A percentile compares a stretch with the other conserved stretches of the same genome.
phyloP scores from a whole-genome alignment of 257 asterid species.

The Petunia axillaris region DNA sequence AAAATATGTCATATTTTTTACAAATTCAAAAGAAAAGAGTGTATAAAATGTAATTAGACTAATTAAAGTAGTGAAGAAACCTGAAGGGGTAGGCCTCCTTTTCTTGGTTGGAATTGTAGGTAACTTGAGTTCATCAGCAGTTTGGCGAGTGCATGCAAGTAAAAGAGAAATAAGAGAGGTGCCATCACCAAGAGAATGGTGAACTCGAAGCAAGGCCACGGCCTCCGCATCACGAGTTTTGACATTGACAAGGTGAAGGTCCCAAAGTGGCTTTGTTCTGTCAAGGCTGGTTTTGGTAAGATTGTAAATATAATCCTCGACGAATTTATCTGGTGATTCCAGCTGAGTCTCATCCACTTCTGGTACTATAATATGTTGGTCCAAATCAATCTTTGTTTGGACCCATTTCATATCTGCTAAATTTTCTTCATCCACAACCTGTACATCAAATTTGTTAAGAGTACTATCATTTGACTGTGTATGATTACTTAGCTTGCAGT shows the following conservation, averaged over 20 bases:
- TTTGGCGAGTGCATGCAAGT: conserved; percentile 28
- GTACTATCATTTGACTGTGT: no score
- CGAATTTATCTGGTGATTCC: conserved; percentile 21
- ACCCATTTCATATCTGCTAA: conserved; percentile 43
- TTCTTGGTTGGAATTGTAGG: conserved; percentile 32
- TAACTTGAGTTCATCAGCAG: neutral
- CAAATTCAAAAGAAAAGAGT: no score
- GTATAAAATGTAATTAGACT: no score
- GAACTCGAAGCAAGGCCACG: conserved; percentile 12
- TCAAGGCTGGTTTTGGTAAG: conserved; percentile 22
- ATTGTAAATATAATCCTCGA: conserved; percentile 16
- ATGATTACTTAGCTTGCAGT: no score
- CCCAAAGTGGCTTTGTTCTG: conserved; percentile 28
- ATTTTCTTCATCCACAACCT: conserved; percentile 41
- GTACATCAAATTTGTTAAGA: neutral
- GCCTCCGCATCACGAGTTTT: conserved; percentile 23
- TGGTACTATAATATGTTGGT: conserved; percentile 34
- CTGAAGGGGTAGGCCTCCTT: conserved; percentile 9
- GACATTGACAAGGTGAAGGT: conserved; percentile 22
- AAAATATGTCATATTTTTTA: no score
- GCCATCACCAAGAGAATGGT: conserved; percentile 34
- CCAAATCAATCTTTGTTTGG: conserved; percentile 37
- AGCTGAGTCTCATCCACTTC: conserved; percentile 11
- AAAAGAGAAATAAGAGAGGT: conserved; percentile 28
- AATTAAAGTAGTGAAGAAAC: neutral